Evolutionary conservation across 192 early-diverging fungal genomes (phyloP), one percentile per base, ranked within the genome.

Genomic region (Dissophora globulifera): DNA sequence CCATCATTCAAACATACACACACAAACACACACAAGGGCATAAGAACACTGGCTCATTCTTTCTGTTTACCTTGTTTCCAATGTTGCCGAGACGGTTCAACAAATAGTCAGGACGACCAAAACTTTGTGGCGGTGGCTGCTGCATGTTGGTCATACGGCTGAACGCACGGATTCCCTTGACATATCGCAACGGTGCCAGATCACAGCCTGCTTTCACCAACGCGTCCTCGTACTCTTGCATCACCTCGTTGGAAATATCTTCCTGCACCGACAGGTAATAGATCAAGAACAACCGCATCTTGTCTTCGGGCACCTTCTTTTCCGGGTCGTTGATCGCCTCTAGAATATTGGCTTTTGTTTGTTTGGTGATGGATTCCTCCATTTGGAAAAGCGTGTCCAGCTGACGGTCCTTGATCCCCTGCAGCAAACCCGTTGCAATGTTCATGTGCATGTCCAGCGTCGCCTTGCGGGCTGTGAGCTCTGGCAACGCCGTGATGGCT

Each of bases 361-460:
- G 91, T 64, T 92, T 89, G 6, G 83, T 84, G 41, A 99, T 88
- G 15, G 88, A 83, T 72, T 99, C 97, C 78, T 98, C 97, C 79
- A 95, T 83, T 54, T 96, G 91, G 72, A 98, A 97, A 56, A 97
- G 93, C 0, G 89, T 90, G 67, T 99, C 97, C 48, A 99, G 76
- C 63, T 98, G 93, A 45, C 98, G 84, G 22, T 96, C 92, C 78
- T 95, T 93, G 80, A 99, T 98, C 22, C 83, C 82, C 23, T 93
- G 89, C 16, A 99, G 83, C 64, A 99, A 74, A 20, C 86, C 81
- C 2, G 96, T 98, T 4, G 97, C 96, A 52, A 98, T 93, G 71
- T 95, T 95, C 94, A 97, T 99, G 71, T 99, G 98, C 93, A 96
- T 97, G 74, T 99, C 98, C 25, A 99, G 81, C 15, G 91, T 90